Percentiles rank a stretch among this genome's conserved stretches.
These are phyloP conservation scores for Teunomyces gatunensis DNA, from an alignment of 805 yeast species.

Conservation along the genomic window DNA sequence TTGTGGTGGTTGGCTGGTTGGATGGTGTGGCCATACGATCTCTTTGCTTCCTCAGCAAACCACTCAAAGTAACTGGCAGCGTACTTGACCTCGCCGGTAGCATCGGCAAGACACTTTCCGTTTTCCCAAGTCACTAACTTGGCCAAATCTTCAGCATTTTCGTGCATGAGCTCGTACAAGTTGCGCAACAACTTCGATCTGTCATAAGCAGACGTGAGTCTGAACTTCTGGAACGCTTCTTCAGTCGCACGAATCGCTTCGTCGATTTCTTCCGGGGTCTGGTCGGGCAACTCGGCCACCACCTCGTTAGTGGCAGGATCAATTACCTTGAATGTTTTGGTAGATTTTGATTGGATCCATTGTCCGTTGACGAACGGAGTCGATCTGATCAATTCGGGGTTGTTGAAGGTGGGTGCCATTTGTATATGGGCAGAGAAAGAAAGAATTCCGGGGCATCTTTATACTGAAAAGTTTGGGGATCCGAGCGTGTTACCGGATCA, in stretches of 20 bases:
- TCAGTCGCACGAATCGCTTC: slow-evolving; percentile 48
- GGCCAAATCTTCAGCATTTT: slow-evolving; percentile 56
- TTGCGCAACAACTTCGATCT: slow-evolving; percentile 52
- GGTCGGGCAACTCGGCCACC: slow-evolving; percentile 43
- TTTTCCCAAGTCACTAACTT: slow-evolving; percentile 58
- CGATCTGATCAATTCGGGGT: slow-evolving; percentile 31
- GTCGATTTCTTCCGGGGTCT: slow-evolving; percentile 40
- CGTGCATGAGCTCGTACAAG: slow-evolving; percentile 49
- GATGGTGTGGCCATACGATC: slow-evolving; percentile 55
- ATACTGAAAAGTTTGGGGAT: background rate
- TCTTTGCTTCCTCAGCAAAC: slow-evolving; percentile 54
- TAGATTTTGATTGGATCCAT: slow-evolving; percentile 37
- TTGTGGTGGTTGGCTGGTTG: slow-evolving; percentile 52
- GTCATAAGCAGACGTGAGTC: slow-evolving; percentile 47
- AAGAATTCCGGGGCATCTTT: background rate
- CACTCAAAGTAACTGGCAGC: slow-evolving; percentile 51
- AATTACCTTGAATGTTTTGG: slow-evolving; percentile 34
- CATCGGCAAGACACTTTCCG: slow-evolving; percentile 55
- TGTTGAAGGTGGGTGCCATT: slow-evolving; percentile 27
- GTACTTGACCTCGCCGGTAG: slow-evolving; percentile 54
- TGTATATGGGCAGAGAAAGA: background rate
- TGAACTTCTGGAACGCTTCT: slow-evolving; percentile 45
- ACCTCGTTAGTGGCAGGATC: slow-evolving; percentile 42
- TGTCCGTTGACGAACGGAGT: slow-evolving; percentile 39
- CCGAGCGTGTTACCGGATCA: slow-evolving; percentile 4